Base-by-base conservation (phyloP, 23 red algal genomes). In the Pyropia yezoensis region DNA sequence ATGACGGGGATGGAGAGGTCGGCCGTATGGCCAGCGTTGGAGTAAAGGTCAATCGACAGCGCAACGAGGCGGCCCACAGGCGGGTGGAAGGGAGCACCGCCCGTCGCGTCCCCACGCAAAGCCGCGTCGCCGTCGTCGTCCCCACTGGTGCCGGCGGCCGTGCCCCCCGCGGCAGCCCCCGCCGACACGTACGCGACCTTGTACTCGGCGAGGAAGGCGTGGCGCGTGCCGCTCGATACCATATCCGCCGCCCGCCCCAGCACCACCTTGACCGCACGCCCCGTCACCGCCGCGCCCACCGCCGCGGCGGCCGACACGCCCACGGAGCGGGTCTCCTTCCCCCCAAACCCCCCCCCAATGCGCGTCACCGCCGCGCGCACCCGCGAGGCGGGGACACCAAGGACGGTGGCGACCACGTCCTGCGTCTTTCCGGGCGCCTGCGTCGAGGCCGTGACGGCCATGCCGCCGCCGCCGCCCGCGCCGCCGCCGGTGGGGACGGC, bases 261-360 rank as follows among this genome's bases (percentile, higher is more conserved):
- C 27, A 79, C 29, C 16, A 94, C 54, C 54, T 73, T 78, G 47
- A 85, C 72, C 12, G 89, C 78, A 26, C 75, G 65, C 32, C 61
- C 23, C 25, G 63, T 54, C 2, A 50, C 26, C 26, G 76, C 63
- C 4, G 79, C 78, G 20, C 78, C 89, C 34, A 94, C 89, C 4
- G 89, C 89, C 27, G 76, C 72, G 8, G 89, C 89, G 33, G 70
- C 67, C 2, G 70, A 76, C 53, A 85, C 50, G 28, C 72, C 78
- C 4, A 84, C 54, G 27, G 56, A 67, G 7, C 89, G 73, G 15
- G 89, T 85, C 68, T 94, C 89, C 62, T 94, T 94, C 1, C 89
- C 89, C 16, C 89, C 89, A 85, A 94, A 94, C 0, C 74, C 89
- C 0, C 89, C 89, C 26, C 89, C 89, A 22, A 94, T 63, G 25